These are phyloP conservation scores for Aquilaria yunnanensis DNA, from an alignment of 345 rosid genomes.

Conservation along the genomic window DNA sequence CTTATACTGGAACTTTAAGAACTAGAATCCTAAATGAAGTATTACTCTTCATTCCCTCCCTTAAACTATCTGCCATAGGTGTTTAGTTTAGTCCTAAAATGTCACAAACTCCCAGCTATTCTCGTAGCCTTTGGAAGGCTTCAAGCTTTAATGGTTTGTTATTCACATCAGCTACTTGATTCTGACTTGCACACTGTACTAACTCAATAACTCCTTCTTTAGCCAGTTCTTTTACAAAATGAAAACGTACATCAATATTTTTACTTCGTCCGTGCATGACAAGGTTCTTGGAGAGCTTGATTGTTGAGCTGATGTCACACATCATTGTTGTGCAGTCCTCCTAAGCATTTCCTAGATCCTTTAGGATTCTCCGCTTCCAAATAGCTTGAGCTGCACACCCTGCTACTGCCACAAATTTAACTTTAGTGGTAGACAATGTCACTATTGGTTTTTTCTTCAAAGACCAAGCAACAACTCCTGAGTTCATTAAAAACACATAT, in stretches of 20 bases:
- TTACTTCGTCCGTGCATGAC: not conserved
- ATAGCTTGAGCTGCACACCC: not conserved
- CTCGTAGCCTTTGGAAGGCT: not conserved
- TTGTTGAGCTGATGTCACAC: not conserved
- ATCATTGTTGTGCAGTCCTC: not conserved
- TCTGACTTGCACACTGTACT: not conserved
- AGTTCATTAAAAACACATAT: not conserved
- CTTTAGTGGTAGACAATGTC: not conserved
- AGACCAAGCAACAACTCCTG: not conserved
- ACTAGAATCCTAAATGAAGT: too few species aligned
- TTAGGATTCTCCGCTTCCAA: not conserved
- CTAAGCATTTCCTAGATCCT: not conserved
- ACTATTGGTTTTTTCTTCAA: not conserved
- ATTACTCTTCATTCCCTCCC: too few species aligned
- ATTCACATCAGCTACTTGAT: not conserved
- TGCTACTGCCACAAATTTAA: not conserved
- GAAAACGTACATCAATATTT: not conserved
- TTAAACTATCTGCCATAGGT: not conserved
- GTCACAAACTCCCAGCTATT: not conserved
- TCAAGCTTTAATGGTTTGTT: constrained; percentile 5
- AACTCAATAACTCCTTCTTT: not conserved
- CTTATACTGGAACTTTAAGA: too few species aligned
- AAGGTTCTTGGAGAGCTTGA: not conserved
- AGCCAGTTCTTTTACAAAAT: not conserved
- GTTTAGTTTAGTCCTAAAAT: not conserved